Conservation (phyloP, 106 monocot species). For the Ottelia alismoides region DNA sequence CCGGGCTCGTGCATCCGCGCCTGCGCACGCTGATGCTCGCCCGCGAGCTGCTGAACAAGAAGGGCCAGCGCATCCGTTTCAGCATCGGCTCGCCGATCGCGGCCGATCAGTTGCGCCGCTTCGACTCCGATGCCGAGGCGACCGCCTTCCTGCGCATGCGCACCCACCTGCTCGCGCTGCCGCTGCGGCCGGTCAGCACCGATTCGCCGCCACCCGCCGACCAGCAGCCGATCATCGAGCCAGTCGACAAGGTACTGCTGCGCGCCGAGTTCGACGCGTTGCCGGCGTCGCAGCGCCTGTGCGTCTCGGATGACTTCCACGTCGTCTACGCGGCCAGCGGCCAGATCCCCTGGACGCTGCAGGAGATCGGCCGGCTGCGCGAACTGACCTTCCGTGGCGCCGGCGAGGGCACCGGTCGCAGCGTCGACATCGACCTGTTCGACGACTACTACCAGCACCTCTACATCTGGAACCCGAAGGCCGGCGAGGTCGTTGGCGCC, state of each 20-base stretch:
- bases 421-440: no score
- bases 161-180: background rate
- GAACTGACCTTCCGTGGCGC: background rate
- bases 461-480: no score
- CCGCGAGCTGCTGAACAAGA: background rate
- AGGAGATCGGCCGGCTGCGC: background rate
- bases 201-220: no score
- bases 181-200: no score
- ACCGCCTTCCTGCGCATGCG: background rate
- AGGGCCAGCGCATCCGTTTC: background rate
- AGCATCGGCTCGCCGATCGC: background rate
- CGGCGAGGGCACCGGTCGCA: background rate
- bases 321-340: no score
- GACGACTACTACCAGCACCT: no score
- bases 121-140: background rate
- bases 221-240: background rate
- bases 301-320: background rate
- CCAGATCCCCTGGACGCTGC: background rate
- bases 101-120: background rate
- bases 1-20: background rate
- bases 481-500: no score
- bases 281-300: background rate
- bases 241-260: background rate
- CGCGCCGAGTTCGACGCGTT: background rate
- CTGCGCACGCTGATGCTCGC: background rate